Conservation (phyloP, 2,329 filamentous ascomycete genomes). For the Botrytis medusae region DNA sequence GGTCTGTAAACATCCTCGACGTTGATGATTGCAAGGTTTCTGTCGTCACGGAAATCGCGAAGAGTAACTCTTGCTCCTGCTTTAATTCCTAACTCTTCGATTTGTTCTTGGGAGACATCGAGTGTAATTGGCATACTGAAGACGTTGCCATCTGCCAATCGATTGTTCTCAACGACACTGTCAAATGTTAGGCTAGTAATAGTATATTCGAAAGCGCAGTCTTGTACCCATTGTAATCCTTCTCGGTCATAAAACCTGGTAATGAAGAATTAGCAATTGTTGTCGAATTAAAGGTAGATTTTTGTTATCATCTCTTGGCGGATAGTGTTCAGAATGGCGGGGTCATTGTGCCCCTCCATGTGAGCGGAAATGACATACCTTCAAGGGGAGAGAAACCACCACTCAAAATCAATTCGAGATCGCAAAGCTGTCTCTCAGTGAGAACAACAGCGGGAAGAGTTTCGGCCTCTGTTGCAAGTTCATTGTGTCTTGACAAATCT, state of each 20-base stretch:
- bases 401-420: conserved; percentile 95
- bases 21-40: conserved; percentile 91
- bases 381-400: conserved; percentile 97
- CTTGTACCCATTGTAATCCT: conserved; percentile 88
- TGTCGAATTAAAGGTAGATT: conserved; percentile 5
- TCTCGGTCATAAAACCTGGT: conserved; percentile 91
- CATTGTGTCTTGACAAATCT: conserved; percentile 77
- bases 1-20: conserved; percentile 94
- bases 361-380: conserved; percentile 56
- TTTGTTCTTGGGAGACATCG: conserved; percentile 73
- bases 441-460: conserved; percentile 79
- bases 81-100: conserved; percentile 75
- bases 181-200: conserved; percentile 38
- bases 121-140: conserved; percentile 98
- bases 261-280: conserved; percentile 34
- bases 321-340: conserved; percentile 26
- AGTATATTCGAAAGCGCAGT: conserved; percentile 7
- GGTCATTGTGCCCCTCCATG: conserved; percentile 33
- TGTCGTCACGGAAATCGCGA: conserved; percentile 93
- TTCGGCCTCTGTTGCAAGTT: conserved; percentile 84
- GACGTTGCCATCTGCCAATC: conserved; percentile 82
- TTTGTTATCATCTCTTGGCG: background rate
- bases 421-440: conserved; percentile 92
- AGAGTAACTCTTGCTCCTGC: conserved; percentile 80
- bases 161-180: conserved; percentile 85